These are phyloP conservation scores for Coemansia sp. DNA, from an alignment of 371 early-diverging fungal species.

Conservation along the genomic window DNA sequence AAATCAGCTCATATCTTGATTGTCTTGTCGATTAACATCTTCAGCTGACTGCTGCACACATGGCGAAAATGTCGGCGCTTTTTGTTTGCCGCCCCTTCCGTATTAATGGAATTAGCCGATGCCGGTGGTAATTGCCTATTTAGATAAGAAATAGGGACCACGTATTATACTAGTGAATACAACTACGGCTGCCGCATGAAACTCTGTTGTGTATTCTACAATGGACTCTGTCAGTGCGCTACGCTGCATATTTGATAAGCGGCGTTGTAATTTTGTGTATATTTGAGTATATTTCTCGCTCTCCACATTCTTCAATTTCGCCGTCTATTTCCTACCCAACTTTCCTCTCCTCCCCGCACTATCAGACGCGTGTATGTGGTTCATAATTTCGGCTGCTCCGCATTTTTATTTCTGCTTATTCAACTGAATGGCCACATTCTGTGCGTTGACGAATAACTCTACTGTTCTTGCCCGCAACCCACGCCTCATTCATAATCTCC, in stretches of 20 bases:
- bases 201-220: too few relatives aligned
- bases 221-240: too few relatives aligned
- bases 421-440: neutral
- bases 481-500: neutral
- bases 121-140: neutral
- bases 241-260: neutral
- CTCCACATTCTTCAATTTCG: neutral
- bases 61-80: neutral
- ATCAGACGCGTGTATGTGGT: slow-evolving; percentile 1
- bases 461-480: neutral
- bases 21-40: neutral
- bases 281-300: neutral
- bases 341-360: neutral
- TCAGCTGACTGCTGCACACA: neutral
- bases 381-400: slow-evolving; percentile 1
- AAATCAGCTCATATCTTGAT: neutral
- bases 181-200: neutral
- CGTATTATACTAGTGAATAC: neutral
- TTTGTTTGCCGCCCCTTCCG: too few relatives aligned
- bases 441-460: neutral
- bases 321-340: neutral
- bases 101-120: neutral
- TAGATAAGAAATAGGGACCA: neutral
- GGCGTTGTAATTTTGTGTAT: neutral
- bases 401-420: neutral